These are phyloP conservation scores for Pueraria montana DNA, from an alignment of 306 rosid genomes.

Conservation along the genomic window DNA sequence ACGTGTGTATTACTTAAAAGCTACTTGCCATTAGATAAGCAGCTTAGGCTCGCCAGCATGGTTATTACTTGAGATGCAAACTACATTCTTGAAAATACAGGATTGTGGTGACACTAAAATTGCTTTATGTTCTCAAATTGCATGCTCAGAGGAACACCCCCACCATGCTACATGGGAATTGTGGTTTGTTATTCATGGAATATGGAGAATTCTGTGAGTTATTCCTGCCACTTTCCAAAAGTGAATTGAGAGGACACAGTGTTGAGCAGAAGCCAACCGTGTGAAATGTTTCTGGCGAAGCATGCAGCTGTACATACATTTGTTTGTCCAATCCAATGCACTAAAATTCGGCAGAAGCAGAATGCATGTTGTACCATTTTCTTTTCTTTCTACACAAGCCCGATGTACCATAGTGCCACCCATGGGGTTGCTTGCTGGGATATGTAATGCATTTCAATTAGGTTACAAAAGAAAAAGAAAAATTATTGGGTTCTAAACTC, in stretches of 20 bases:
- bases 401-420: conserved; percentile 20
- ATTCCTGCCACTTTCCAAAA: neutral
- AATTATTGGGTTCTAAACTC: conserved; percentile 9
- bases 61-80: conserved; percentile 48
- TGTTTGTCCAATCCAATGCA: conserved; percentile 1
- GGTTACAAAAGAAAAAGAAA: neutral
- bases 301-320: conserved; percentile 10
- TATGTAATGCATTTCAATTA: conserved; percentile 24
- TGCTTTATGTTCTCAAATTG: conserved; percentile 3
- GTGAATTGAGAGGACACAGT: conserved; percentile 6
- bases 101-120: conserved; percentile 15
- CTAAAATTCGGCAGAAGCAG: conserved; percentile 33
- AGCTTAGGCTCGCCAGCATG: conserved; percentile 81
- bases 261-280: conserved; percentile 40
- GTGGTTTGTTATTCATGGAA: neutral
- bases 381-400: neutral
- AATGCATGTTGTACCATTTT: conserved; percentile 17
- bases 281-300: neutral
- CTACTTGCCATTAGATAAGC: conserved; percentile 82
- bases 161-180: conserved; percentile 29
- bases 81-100: conserved; percentile 12
- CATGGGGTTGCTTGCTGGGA: neutral
- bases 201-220: conserved; percentile 15
- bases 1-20: conserved; percentile 71
- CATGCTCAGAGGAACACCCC: conserved; percentile 32